Evolutionary conservation across 164 flowering plant genomes (phyloP).

Genomic region (Vitis riparia): DNA sequence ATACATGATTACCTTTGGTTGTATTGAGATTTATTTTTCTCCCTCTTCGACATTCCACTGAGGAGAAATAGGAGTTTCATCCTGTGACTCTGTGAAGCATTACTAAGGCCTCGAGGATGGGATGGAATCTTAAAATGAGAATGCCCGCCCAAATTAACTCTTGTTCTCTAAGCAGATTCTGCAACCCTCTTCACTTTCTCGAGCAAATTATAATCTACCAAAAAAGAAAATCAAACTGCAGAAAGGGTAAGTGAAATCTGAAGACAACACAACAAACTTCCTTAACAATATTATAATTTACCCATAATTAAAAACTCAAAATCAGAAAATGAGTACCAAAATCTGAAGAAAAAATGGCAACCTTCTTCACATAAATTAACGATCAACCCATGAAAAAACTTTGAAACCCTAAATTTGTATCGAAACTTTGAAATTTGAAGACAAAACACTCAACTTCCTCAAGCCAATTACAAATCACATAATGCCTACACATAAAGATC

Average conservation of each 20-base stretch:
- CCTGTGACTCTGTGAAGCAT: constrained; percentile 48
- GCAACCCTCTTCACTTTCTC: constrained; percentile 77
- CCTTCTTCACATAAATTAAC: neutral
- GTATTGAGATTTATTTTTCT: constrained; percentile 55
- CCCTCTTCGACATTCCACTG: constrained; percentile 68
- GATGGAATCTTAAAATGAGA: constrained; percentile 37
- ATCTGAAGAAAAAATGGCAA: neutral
- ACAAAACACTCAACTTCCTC: no score
- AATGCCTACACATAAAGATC: no score
- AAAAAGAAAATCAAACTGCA: neutral
- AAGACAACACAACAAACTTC: neutral
- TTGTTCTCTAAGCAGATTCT: constrained; percentile 63
- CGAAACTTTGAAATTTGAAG: no score
- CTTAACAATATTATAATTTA: neutral
- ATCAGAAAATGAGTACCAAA: neutral
- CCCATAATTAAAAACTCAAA: neutral
- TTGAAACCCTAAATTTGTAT: neutral
- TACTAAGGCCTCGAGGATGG: constrained; percentile 39
- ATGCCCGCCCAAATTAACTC: constrained; percentile 39
- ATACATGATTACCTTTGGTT: constrained; percentile 22
- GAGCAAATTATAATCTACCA: constrained; percentile 63
- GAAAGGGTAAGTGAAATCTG: no score
- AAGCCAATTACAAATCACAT: no score
- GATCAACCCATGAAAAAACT: neutral
- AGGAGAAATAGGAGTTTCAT: constrained; percentile 56